Percentiles rank a stretch among this genome's conserved stretches.
phyloP scores from a whole-genome alignment of 2,329 filamentous ascomycete genomes.

The Stagonosporopsis rhizophila region DNA sequence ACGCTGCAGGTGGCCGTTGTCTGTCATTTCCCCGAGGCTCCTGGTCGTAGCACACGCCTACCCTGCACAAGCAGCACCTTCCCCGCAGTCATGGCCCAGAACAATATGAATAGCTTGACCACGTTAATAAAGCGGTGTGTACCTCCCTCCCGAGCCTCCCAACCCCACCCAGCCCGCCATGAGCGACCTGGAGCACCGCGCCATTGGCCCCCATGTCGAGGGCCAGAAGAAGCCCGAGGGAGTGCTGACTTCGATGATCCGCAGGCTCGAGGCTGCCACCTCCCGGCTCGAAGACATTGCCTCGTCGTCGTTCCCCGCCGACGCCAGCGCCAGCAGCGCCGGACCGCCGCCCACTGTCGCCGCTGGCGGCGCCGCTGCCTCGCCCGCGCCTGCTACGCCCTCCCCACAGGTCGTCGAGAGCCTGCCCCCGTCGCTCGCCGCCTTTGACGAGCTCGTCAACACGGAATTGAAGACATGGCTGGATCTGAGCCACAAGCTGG shows the following conservation, averaged over 20 bases:
- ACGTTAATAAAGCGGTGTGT: slow-evolving; percentile 97
- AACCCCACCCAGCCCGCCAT: slow-evolving; percentile 17
- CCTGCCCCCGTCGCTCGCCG: slow-evolving; percentile 72
- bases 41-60: slow-evolving; percentile 26
- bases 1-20: slow-evolving; percentile 36
- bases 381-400: slow-evolving; percentile 31
- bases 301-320: slow-evolving; percentile 68
- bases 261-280: slow-evolving; percentile 94
- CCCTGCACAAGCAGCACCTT: slow-evolving; percentile 39
- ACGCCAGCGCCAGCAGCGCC: slow-evolving; percentile 45
- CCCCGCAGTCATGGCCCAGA: slow-evolving; percentile 68
- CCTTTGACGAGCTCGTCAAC: slow-evolving; percentile 82
- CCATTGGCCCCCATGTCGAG: slow-evolving; percentile 25
- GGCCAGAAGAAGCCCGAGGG: slow-evolving; percentile 41
- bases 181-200: slow-evolving; percentile 16
- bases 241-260: slow-evolving; percentile 57
- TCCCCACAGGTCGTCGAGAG: slow-evolving; percentile 51
- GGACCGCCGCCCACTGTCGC: slow-evolving; percentile 37
- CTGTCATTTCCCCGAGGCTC: slow-evolving; percentile 36
- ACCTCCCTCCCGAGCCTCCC: slow-evolving; percentile 10
- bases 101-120: slow-evolving; percentile 94
- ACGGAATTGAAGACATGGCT: slow-evolving; percentile 79
- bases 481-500: slow-evolving; percentile 77
- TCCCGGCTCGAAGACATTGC: slow-evolving; percentile 97
- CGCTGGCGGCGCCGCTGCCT: slow-evolving; percentile 42